Evolutionary conservation across 306 rosid species (phyloP).

Genomic region (Sindora glabra): DNA sequence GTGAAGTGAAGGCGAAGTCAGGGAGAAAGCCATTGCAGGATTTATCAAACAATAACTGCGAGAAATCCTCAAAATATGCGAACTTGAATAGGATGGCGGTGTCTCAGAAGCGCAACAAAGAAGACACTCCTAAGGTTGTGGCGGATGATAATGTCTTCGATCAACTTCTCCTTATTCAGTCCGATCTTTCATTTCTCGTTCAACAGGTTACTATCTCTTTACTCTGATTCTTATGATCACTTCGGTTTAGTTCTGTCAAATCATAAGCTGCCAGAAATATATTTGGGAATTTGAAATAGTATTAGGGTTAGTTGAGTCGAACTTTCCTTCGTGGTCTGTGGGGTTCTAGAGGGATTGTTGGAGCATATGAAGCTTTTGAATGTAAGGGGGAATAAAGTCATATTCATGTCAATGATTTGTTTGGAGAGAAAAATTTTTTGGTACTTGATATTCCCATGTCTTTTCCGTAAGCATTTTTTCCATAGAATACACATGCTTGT

Average conservation of each 20-base stretch:
- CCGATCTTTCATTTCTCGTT: conserved; percentile 38
- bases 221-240: not conserved
- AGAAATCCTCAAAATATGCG: conserved; percentile 12
- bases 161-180: conserved; percentile 38
- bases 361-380: not conserved
- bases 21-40: conserved; percentile 36
- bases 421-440: not conserved
- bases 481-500: too few relatives aligned
- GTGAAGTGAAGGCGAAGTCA: conserved; percentile 27
- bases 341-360: not conserved
- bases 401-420: too few relatives aligned
- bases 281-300: not conserved
- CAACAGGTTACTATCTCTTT: conserved; percentile 27
- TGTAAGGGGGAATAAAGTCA: not conserved
- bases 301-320: not conserved
- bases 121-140: not conserved
- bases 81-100: conserved; percentile 8
- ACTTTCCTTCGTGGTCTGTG: not conserved
- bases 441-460: not conserved
- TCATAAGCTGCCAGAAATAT: too few relatives aligned
- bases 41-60: conserved; percentile 26
- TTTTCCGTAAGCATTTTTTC: too few relatives aligned
- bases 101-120: conserved; percentile 5
- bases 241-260: not conserved
- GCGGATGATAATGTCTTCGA: conserved; percentile 29